phyloP scores from a whole-genome alignment of 345 rosid species.

The Rhizophora mangle region DNA sequence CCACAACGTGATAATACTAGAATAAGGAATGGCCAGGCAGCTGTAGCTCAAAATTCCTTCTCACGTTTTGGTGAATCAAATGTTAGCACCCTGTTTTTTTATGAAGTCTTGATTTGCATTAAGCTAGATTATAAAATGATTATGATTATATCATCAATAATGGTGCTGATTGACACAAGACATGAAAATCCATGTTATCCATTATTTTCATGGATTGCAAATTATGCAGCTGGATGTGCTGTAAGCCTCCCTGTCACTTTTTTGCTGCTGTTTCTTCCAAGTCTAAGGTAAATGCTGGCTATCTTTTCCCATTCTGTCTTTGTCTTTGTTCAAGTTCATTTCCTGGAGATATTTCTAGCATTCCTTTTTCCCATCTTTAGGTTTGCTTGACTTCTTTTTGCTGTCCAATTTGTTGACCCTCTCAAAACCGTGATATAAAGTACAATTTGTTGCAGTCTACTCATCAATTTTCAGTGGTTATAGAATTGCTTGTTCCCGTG shows the following conservation, averaged over 20 bases:
- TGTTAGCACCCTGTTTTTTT: background rate
- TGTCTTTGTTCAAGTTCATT: too few relatives aligned
- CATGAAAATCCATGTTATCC: slow-evolving; percentile 18
- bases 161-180: slow-evolving; percentile 15
- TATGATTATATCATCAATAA: slow-evolving; percentile 14
- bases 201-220: slow-evolving; percentile 16
- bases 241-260: slow-evolving; percentile 18
- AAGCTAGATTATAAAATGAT: slow-evolving; percentile 14
- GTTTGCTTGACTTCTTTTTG: too few relatives aligned
- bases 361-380: too few relatives aligned
- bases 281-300: too few relatives aligned
- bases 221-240: slow-evolving; percentile 19
- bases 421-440: too few relatives aligned
- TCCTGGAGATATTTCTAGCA: too few relatives aligned
- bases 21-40: background rate
- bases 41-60: background rate
- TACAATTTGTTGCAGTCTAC: too few relatives aligned
- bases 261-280: too few relatives aligned
- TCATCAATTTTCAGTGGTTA: too few relatives aligned
- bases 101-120: background rate
- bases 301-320: too few relatives aligned
- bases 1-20: background rate
- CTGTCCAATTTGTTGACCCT: too few relatives aligned
- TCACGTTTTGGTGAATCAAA: background rate
- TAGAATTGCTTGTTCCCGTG: too few relatives aligned